phyloP scores from a whole-genome alignment of 345 rosid species.

The Linum usitatissimum region DNA sequence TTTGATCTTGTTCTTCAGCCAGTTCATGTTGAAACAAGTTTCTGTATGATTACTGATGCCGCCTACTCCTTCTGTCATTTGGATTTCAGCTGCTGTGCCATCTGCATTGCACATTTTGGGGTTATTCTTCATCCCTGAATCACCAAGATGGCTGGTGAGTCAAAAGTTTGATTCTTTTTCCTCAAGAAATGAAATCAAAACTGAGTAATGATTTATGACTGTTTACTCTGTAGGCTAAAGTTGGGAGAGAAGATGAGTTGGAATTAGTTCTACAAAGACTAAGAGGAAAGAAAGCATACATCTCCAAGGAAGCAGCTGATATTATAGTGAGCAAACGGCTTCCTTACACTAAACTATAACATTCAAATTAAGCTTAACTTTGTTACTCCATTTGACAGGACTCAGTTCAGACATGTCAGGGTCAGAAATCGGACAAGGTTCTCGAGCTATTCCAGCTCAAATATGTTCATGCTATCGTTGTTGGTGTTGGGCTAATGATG shows the following conservation, averaged over 20 bases:
- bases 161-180: not conserved
- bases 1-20: not conserved
- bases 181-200: not conserved
- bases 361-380: too few species aligned
- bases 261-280: constrained; percentile 31
- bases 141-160: constrained; percentile 45
- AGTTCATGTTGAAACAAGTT: too few species aligned
- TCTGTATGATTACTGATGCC: too few species aligned
- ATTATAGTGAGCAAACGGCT: constrained; percentile 38
- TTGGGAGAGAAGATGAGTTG: constrained; percentile 32
- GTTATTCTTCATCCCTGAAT: constrained; percentile 34
- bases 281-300: constrained; percentile 34
- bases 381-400: not conserved
- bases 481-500: constrained; percentile 47
- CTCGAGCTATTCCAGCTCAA: not conserved
- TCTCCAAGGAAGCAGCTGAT: constrained; percentile 38
- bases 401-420: not conserved
- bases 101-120: constrained; percentile 8
- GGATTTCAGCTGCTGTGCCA: constrained; percentile 20
- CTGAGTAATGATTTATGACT: not conserved
- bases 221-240: constrained; percentile 32
- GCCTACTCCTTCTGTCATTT: too few species aligned
- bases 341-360: too few species aligned
- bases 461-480: constrained; percentile 9
- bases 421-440: not conserved